These are phyloP conservation scores for Saxispiralis lemnorum DNA, from an alignment of 495 filamentous ascomycete genomes.

Conservation along the genomic window DNA sequence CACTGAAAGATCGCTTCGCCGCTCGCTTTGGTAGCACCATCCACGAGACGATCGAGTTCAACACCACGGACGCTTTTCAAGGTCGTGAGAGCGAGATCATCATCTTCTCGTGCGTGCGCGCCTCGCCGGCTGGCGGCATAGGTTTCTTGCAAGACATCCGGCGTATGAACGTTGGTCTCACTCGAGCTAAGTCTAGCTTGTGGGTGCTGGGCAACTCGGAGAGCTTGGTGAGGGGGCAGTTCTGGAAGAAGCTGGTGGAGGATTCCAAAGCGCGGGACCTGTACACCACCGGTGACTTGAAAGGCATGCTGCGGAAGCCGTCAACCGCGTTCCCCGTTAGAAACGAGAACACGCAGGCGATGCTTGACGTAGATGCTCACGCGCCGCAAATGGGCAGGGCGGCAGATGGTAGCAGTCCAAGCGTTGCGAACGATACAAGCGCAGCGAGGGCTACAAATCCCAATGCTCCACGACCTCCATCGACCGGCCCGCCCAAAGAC, in stretches of 20 bases:
- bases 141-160: slow-evolving; percentile 96
- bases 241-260: slow-evolving; percentile 68
- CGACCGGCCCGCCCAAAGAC: background rate
- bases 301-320: slow-evolving; percentile 31
- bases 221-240: slow-evolving; percentile 68
- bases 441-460: background rate
- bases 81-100: slow-evolving; percentile 93
- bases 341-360: background rate
- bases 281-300: slow-evolving; percentile 60
- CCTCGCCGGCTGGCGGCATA: slow-evolving; percentile 71
- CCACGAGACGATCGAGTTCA: slow-evolving; percentile 72
- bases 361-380: background rate
- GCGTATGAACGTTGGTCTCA: slow-evolving; percentile 98
- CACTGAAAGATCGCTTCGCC: slow-evolving; percentile 56
- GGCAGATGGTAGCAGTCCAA: too few relatives aligned
- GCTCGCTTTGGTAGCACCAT: slow-evolving; percentile 56
- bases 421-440: too few relatives aligned
- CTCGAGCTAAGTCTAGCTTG: slow-evolving; percentile 82
- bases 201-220: slow-evolving; percentile 89
- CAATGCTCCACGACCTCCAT: background rate
- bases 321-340: slow-evolving; percentile 17
- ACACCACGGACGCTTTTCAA: slow-evolving; percentile 96
- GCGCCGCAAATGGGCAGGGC: slow-evolving; percentile 1
- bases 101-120: slow-evolving; percentile 95
- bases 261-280: slow-evolving; percentile 55